These are phyloP conservation scores for Cymbopogon flexuosus DNA, from an alignment of 202 grass and related monocot species.

Conservation along the genomic window DNA sequence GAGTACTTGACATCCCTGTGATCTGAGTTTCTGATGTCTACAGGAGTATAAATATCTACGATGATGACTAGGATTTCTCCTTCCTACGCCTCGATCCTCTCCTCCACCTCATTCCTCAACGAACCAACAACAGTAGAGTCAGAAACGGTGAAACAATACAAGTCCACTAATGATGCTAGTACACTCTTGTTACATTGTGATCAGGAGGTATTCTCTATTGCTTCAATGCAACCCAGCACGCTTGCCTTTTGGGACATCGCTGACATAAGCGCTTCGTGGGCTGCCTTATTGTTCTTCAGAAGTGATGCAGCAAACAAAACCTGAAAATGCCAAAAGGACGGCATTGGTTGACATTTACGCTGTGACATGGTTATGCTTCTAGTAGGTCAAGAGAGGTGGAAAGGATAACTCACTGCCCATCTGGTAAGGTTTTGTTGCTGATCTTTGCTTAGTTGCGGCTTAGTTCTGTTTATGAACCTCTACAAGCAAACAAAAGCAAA, in stretches of 20 bases:
- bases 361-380: background rate
- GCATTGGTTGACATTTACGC: background rate
- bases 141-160: background rate
- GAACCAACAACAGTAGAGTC: background rate
- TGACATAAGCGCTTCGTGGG: constrained; percentile 68
- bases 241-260: constrained; percentile 73
- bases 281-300: constrained; percentile 75
- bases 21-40: background rate
- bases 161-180: background rate
- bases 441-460: constrained; percentile 62
- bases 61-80: background rate
- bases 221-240: constrained; percentile 82
- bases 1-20: background rate
- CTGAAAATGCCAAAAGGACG: constrained; percentile 29
- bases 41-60: background rate
- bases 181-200: background rate
- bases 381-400: background rate
- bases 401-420: constrained; percentile 69
- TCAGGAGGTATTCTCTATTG: constrained; percentile 71
- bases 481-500: constrained; percentile 27
- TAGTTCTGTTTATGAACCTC: constrained; percentile 88
- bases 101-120: background rate
- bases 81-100: background rate
- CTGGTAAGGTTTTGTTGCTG: constrained; percentile 94
- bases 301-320: constrained; percentile 75